phyloP scores from a whole-genome alignment of 2,329 filamentous ascomycete genomes.

The Aspergillus quadricinctus region DNA sequence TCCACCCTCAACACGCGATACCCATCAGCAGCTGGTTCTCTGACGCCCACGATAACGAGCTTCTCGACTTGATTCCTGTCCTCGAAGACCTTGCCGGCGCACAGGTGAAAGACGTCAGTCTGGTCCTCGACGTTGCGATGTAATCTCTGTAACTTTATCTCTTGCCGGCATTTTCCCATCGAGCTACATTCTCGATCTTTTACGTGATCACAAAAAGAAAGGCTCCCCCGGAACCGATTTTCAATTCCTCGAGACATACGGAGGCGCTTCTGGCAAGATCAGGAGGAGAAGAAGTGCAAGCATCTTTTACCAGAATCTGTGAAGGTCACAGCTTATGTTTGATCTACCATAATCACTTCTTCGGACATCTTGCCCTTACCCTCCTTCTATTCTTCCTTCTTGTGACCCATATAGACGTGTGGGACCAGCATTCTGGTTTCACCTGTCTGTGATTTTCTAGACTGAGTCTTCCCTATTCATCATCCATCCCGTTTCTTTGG shows the following conservation, averaged over 20 bases:
- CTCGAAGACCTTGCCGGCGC: conserved; percentile 90
- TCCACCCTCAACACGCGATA: conserved; percentile 97
- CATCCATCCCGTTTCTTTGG: background rate
- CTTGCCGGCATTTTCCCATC: conserved; percentile 26
- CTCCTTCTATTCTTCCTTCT: background rate
- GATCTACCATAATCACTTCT: background rate
- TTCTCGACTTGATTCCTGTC: conserved; percentile 94
- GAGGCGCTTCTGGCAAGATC: background rate
- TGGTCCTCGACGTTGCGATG: conserved; percentile 85
- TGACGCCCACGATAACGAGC: conserved; percentile 97
- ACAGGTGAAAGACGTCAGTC: conserved; percentile 90
- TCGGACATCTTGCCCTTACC: background rate
- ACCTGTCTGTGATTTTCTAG: background rate
- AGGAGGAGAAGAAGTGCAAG: background rate
- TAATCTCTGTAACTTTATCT: conserved; percentile 39
- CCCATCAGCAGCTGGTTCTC: conserved; percentile 99
- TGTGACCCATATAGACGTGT: background rate
- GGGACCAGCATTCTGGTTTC: background rate
- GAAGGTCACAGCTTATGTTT: background rate
- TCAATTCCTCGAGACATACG: background rate
- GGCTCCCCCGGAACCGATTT: background rate
- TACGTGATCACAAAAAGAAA: conserved; percentile 17
- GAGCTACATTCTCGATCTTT: conserved; percentile 18
- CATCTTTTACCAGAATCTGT: background rate
- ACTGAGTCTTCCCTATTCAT: background rate